Conservation (phyloP, 768 basidiomycete genomes). For the Epithele typhae region DNA sequence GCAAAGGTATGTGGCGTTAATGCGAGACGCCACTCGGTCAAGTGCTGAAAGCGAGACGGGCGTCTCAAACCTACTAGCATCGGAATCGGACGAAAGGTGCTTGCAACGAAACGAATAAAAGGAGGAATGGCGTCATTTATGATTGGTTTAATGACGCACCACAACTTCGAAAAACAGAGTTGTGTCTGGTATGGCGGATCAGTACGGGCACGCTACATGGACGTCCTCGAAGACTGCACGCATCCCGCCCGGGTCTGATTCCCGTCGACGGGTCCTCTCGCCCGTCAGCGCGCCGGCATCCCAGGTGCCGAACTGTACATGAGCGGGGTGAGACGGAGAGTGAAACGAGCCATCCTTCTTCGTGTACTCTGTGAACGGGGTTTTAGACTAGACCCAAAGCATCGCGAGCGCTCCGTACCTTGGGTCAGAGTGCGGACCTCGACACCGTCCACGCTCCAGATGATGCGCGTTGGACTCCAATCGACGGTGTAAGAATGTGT, state of each 20-base stretch:
- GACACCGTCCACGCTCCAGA: slow-evolving; percentile 37
- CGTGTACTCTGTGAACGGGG: slow-evolving; percentile 29
- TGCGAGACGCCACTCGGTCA: too few relatives aligned
- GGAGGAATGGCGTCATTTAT: too few relatives aligned
- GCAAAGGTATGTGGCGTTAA: too few relatives aligned
- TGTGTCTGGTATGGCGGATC: too few relatives aligned
- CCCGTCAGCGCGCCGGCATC: slow-evolving; percentile 40
- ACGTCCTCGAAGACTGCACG: slow-evolving; percentile 33
- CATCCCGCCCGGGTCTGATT: slow-evolving; percentile 25
- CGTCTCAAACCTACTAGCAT: too few relatives aligned
- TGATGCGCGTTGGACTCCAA: slow-evolving; percentile 34
- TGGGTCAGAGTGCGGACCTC: slow-evolving; percentile 28
- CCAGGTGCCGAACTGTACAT: slow-evolving; percentile 43
- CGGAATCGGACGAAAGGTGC: too few relatives aligned
- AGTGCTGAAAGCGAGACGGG: too few relatives aligned
- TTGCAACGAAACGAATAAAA: too few relatives aligned
- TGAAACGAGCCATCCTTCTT: slow-evolving; percentile 29
- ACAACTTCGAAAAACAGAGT: too few relatives aligned
- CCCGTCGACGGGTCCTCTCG: slow-evolving; percentile 41
- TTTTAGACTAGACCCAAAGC: too few relatives aligned
- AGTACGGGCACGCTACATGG: slow-evolving; percentile 32
- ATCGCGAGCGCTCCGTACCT: too few relatives aligned
- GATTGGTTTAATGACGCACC: too few relatives aligned
- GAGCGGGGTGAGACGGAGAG: slow-evolving; percentile 34
- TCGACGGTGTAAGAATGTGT: slow-evolving; percentile 36